Conservation (phyloP, 805 yeast genomes). For the Starmera dryadoides region DNA sequence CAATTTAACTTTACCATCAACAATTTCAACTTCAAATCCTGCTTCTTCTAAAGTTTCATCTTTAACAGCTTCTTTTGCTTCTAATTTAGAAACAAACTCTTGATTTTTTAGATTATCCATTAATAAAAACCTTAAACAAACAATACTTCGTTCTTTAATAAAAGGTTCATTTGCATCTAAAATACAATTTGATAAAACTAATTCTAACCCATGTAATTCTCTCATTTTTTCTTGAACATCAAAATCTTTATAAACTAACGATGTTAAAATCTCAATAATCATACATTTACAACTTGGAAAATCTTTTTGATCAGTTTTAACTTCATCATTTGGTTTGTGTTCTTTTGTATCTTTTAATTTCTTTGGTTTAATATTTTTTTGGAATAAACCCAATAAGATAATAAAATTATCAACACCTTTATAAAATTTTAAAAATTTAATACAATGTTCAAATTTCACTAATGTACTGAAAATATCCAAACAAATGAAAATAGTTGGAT, state of each 20-base stretch:
- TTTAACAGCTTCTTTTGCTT: slow-evolving; percentile 61
- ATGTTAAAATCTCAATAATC: slow-evolving; percentile 58
- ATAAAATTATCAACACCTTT: slow-evolving; percentile 28
- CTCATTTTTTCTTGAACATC: slow-evolving; percentile 64
- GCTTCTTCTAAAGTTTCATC: slow-evolving; percentile 56
- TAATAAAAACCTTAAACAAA: slow-evolving; percentile 67
- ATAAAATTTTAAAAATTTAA: slow-evolving; percentile 27
- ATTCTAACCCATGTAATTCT: slow-evolving; percentile 56
- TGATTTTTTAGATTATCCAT: slow-evolving; percentile 66
- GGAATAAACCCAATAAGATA: slow-evolving; percentile 22
- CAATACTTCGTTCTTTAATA: slow-evolving; percentile 74
- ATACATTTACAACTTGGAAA: slow-evolving; percentile 66
- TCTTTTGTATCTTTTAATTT: slow-evolving; percentile 16
- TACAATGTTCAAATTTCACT: slow-evolving; percentile 26
- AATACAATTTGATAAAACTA: slow-evolving; percentile 72
- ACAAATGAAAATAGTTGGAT: slow-evolving; percentile 20
- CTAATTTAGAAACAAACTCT: slow-evolving; percentile 64
- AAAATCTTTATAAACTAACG: slow-evolving; percentile 42
- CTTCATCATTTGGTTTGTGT: slow-evolving; percentile 1
- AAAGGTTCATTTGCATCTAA: slow-evolving; percentile 87
- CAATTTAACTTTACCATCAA: slow-evolving; percentile 61
- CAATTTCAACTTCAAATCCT: slow-evolving; percentile 71
- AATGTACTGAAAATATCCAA: slow-evolving; percentile 28
- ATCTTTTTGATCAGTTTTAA: slow-evolving; percentile 20
- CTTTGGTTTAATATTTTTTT: slow-evolving; percentile 26